Evolutionary conservation across 345 rosid genomes (phyloP), one percentile per base, ranked within the genome.

Genomic region (Eucalyptus brandiana): DNA sequence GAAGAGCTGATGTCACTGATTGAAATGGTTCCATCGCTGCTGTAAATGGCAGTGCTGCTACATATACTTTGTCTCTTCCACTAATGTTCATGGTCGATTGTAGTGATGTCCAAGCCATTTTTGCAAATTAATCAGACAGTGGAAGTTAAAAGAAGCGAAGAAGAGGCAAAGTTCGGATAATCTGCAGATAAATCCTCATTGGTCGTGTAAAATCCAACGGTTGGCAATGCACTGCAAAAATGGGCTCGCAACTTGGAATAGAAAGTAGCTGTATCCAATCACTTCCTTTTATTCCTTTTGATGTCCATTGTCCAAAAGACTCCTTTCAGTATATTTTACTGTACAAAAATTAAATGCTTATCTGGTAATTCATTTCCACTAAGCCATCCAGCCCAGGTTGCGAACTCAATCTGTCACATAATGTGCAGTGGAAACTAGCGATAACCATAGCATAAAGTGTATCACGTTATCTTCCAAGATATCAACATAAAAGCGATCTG

Each of bases 21-120:
- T 93, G 96, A 15, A 94, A 90, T 7, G 95, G 94, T 58, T 97
- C 97, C 58, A 87, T 90, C 8, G 93, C 69, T 40, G 96, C 96
- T 92, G 88, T 90, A 5, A 95, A 90, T 30, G 97, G 93, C 54
- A 95, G 91, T 4, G 97, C 88, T 14, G 95, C 95, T n/a, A 94
- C 97, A 80, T 94, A 95, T 28, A 95, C 92, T 48, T 94, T 91
- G 54, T 95, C 98, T 89, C 92, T 89, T 49, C 91, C 34, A 19
- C 72, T 87, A 19, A 88, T 76, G 7, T 87, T 89, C 37, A 89
- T 48, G n/a, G 86, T 53, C 26, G 91, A 53, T 80, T 53, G 91
- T 26, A 89, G 76, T 28, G 91, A 49, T 32, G 72, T 65, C 45
- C 92, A 88, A 12, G 93, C 89, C 93, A 91, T 76, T 40, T 76